Base-by-base conservation (phyloP, 495 filamentous ascomycete species). In the Aspergillus nanangensis region DNA sequence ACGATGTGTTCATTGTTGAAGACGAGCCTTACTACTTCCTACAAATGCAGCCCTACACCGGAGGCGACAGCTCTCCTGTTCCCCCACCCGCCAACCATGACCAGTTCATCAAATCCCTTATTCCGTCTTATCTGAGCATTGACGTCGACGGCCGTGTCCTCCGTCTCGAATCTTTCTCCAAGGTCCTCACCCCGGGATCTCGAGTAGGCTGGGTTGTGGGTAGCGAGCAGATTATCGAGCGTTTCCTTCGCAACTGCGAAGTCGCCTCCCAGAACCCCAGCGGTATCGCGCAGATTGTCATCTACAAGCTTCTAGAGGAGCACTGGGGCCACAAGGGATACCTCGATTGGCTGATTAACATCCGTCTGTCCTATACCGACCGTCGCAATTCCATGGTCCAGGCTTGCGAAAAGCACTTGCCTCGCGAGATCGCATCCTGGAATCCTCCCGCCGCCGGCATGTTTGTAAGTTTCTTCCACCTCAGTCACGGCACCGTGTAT, bases 1-100 rank as follows among this genome's bases (percentile, higher is more conserved):
- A 95, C 60, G 88, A 95, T 57, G 48, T 97, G 31, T 86, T 79
- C 58, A 91, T 97, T 60, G 58, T 97, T 41, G 92, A 97, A 67
- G 92, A 97, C 59, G 92, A 97, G 60, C 92, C 92, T 10, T 96
- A 96, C 66, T 97, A 96, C 68, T 98, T 92, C 72, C 75, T 98
- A 40, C 93, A 98, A 70, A 96, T 98, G 90, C 81, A 88, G 60
- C 82, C 88, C 1, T 93, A 91, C 66, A 73, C 74, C 11, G 78
- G 79, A 19, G 60, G 71, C 22, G 64, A 75, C 41, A 62, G 66
- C 15, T 62, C 70, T 3, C 67, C 78, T 3, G 63, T 67, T 2
- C 76, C 79, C 15, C 72, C 77, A 0, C 79, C 81, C 2, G 54
- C 69, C 8, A 77, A 66, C 11, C 77, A 81, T 52, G 68, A 70